A percentile compares a stretch with the other conserved stretches of the same genome.
These are phyloP conservation scores for Nemania sp. DNA, from an alignment of 2,329 filamentous ascomycete species.

Conservation along the genomic window DNA sequence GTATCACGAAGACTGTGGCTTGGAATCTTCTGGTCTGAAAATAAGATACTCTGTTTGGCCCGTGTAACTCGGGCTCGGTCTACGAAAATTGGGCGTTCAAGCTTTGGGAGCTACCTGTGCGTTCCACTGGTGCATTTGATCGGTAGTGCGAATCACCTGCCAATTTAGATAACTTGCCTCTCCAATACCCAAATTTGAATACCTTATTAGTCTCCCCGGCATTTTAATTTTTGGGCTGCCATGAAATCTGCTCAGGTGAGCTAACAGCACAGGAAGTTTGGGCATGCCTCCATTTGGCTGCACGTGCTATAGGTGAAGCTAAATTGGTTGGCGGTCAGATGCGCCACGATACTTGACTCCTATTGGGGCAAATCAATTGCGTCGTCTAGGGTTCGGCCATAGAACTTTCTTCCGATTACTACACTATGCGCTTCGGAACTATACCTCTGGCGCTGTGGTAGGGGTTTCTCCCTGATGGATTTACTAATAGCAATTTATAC, in stretches of 20 bases:
- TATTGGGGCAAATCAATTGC: background rate
- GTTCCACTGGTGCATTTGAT: no score
- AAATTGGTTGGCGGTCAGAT: background rate
- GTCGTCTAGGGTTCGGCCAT: background rate
- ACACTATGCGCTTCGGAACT: background rate
- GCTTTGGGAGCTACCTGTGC: no score
- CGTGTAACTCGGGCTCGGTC: no score
- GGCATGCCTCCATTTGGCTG: background rate
- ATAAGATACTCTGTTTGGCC: no score
- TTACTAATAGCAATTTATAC: background rate
- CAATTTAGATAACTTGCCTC: no score
- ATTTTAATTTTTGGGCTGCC: background rate
- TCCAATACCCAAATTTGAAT: no score
- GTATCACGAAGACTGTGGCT: no score
- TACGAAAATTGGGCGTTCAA: no score
- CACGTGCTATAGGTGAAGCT: background rate
- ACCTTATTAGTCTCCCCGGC: background rate
- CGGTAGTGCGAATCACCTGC: no score
- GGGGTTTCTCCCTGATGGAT: background rate
- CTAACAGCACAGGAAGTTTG: background rate
- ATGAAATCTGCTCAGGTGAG: background rate
- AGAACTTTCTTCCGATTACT: background rate
- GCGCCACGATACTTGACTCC: background rate
- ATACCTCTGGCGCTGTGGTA: background rate
- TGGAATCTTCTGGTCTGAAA: no score